Percentiles rank a stretch among this genome's conserved stretches.
Conservation (phyloP, 192 early-diverging fungal species). For the Umbelopsis sp. region DNA sequence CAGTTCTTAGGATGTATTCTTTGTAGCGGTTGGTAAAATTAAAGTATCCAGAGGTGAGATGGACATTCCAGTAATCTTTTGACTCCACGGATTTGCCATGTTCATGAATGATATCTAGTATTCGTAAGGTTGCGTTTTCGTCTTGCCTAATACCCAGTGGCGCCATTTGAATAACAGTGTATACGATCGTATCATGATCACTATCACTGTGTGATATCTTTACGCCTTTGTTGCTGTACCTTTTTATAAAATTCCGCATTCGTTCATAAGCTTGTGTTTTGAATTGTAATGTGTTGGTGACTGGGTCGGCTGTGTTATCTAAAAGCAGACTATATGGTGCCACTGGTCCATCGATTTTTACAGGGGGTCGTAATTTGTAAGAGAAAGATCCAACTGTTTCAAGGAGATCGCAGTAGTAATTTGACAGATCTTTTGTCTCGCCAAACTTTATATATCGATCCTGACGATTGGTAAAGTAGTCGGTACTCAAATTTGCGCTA, state of each 20-base stretch:
- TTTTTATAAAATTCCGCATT: constrained; percentile 54
- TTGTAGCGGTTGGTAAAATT: constrained; percentile 82
- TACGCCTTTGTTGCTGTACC: constrained; percentile 24
- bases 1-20: constrained; percentile 56
- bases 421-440: constrained; percentile 50
- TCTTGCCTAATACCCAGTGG: constrained; percentile 83
- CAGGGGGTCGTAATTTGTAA: constrained; percentile 41
- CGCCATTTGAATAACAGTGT: constrained; percentile 88
- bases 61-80: constrained; percentile 53
- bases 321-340: neutral
- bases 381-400: constrained; percentile 64
- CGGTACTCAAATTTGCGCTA: constrained; percentile 90
- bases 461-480: constrained; percentile 96
- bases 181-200: constrained; percentile 63
- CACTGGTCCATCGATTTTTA: neutral
- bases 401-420: constrained; percentile 76
- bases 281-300: constrained; percentile 56
- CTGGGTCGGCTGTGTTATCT: constrained; percentile 54
- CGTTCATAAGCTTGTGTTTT: constrained; percentile 50
- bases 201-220: neutral
- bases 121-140: constrained; percentile 56
- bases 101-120: constrained; percentile 60
- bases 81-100: constrained; percentile 25
- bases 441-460: constrained; percentile 88
- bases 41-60: constrained; percentile 91